phyloP scores from a whole-genome alignment of 2,329 filamentous ascomycete genomes.

The Botrytis elliptica region DNA sequence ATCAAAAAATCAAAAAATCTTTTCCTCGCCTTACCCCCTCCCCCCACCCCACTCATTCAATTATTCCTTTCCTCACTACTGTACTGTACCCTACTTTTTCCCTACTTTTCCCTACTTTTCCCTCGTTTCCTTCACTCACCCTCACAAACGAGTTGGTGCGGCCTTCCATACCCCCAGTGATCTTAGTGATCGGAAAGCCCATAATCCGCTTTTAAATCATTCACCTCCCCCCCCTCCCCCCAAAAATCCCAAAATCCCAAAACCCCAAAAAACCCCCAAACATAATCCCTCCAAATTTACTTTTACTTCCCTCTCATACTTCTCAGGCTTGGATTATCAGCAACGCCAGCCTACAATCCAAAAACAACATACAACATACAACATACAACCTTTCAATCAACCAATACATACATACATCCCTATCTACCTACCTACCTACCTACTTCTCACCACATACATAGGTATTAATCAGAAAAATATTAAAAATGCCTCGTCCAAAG shows the following conservation, averaged over 20 bases:
- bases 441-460: no score
- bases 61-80: not conserved
- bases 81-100: no score
- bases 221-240: not conserved
- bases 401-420: not conserved
- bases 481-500: constrained; percentile 44
- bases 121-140: not conserved
- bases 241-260: not conserved
- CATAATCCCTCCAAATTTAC: not conserved
- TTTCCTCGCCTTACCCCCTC: not conserved
- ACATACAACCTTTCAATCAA: no score
- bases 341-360: not conserved
- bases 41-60: not conserved
- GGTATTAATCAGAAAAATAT: constrained; percentile 1
- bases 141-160: not conserved
- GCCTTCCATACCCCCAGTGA: not conserved
- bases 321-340: not conserved
- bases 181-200: constrained; percentile 7
- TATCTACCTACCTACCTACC: no score
- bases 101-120: not conserved
- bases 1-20: not conserved
- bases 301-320: constrained; percentile 2
- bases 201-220: not conserved
- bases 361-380: no score
- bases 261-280: not conserved